phyloP scores from a whole-genome alignment of 371 early-diverging fungal genomes.

The Apophysomyces trapeziformis region DNA sequence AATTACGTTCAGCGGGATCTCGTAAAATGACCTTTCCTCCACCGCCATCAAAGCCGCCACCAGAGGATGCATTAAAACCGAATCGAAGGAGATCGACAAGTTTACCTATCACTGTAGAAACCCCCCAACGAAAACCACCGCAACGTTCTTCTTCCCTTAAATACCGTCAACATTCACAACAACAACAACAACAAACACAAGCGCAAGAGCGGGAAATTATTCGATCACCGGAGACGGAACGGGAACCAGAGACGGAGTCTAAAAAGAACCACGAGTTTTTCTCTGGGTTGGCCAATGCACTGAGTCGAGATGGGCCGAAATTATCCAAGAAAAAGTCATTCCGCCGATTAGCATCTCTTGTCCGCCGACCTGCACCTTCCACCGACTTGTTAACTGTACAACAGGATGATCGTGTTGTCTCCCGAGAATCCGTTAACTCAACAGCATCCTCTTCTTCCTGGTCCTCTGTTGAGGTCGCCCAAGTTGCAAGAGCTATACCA shows the following conservation, averaged over 20 bases:
- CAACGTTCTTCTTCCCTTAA: slow-evolving; percentile 34
- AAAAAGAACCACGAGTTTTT: slow-evolving; percentile 8
- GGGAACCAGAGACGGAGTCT: slow-evolving; percentile 2
- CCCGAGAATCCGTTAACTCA: slow-evolving; percentile 36
- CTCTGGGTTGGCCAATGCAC: slow-evolving; percentile 5
- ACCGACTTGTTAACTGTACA: background rate
- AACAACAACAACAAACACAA: background rate
- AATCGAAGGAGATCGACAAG: slow-evolving; percentile 21
- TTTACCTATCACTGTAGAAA: slow-evolving; percentile 16
- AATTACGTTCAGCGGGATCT: slow-evolving; percentile 11
- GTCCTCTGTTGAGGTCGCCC: slow-evolving; percentile 30
- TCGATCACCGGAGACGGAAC: slow-evolving; percentile 12
- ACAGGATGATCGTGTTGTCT: slow-evolving; percentile 1
- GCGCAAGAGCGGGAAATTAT: slow-evolving; percentile 5
- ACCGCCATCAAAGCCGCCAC: slow-evolving; percentile 24
- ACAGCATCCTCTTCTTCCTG: slow-evolving; percentile 34
- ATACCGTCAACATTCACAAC: slow-evolving; percentile 16
- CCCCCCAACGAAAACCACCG: slow-evolving; percentile 20
- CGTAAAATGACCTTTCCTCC: slow-evolving; percentile 34
- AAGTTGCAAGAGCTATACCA: slow-evolving; percentile 17
- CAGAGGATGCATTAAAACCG: slow-evolving; percentile 16
- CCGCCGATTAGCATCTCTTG: slow-evolving; percentile 13
- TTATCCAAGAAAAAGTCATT: slow-evolving; percentile 15
- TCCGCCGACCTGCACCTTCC: slow-evolving; percentile 1
- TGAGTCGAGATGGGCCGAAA: slow-evolving; percentile 5